phyloP scores from a whole-genome alignment of 345 rosid genomes.

The Arabidopsis arenosa region DNA sequence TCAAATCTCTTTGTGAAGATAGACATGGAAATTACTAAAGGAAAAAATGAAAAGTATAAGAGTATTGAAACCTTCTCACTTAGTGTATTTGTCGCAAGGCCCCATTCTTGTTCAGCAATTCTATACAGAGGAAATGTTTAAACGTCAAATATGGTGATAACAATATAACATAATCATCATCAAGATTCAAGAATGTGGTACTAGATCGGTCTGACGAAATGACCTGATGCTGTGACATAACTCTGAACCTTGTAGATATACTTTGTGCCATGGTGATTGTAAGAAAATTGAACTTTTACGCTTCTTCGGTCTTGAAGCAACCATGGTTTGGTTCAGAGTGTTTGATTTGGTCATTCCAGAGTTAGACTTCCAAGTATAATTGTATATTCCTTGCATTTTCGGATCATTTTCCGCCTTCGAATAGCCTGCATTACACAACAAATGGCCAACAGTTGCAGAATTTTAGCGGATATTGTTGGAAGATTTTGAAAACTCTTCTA shows the following conservation, averaged over 20 bases:
- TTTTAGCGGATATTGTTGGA: too few relatives aligned
- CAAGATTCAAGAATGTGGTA: background rate
- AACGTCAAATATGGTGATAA: background rate
- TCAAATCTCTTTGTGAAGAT: background rate
- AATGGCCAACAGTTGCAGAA: too few relatives aligned
- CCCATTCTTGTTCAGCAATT: constrained; percentile 36
- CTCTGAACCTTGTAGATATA: background rate
- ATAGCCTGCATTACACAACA: background rate
- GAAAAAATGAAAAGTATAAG: too few relatives aligned
- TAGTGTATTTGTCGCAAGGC: constrained; percentile 16
- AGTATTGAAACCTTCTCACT: constrained; percentile 31
- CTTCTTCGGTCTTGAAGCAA: constrained; percentile 18
- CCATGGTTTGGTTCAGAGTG: constrained; percentile 21
- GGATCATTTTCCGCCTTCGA: background rate
- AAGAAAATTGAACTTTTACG: constrained; percentile 24
- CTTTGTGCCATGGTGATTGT: constrained; percentile 31
- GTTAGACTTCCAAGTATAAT: background rate
- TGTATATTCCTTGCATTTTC: background rate
- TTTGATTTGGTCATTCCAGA: constrained; percentile 1
- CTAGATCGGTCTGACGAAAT: background rate
- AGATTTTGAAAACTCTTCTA: background rate
- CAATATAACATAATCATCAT: background rate
- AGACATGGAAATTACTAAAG: too few relatives aligned
- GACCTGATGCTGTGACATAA: constrained; percentile 25
- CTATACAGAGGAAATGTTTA: constrained; percentile 28